Evolutionary conservation across 2,329 filamentous ascomycete genomes (phyloP).

Genomic region (Triangularia verruculosa): DNA sequence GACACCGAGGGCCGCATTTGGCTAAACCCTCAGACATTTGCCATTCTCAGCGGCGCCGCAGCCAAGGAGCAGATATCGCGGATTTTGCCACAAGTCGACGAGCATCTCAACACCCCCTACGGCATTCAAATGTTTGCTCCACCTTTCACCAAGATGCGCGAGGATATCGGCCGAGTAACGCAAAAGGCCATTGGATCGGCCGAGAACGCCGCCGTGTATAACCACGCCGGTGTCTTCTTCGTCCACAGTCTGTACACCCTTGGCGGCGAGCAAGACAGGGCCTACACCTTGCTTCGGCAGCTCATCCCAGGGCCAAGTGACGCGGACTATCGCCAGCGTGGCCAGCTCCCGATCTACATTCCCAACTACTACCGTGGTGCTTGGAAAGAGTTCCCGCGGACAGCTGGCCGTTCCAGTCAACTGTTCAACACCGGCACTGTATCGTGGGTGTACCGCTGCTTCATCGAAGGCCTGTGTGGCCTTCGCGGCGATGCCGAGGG

Average conservation of each 20-base stretch:
- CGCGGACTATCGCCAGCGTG: conserved; percentile 49
- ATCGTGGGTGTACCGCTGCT: conserved; percentile 54
- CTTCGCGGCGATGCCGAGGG: conserved; percentile 49
- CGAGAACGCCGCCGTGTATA: conserved; percentile 59
- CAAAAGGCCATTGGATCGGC: conserved; percentile 56
- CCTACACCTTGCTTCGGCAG: conserved; percentile 49
- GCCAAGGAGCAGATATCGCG: conserved; percentile 39
- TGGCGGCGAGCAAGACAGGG: conserved; percentile 45
- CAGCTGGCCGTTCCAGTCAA: conserved; percentile 54
- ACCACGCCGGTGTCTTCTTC: conserved; percentile 56
- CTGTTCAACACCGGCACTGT: conserved; percentile 59
- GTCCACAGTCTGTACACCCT: conserved; percentile 52
- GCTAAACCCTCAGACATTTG: conserved; percentile 57
- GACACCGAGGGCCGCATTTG: conserved; percentile 55
- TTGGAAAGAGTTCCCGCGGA: conserved; percentile 46
- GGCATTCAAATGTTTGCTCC: conserved; percentile 56
- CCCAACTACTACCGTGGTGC: conserved; percentile 58
- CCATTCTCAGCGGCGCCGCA: conserved; percentile 53
- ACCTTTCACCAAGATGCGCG: conserved; percentile 53
- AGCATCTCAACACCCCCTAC: conserved; percentile 51
- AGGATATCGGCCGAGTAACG: conserved; percentile 57
- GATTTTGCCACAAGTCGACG: conserved; percentile 49
- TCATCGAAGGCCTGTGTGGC: conserved; percentile 55
- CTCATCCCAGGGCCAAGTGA: conserved; percentile 53
- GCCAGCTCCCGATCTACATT: conserved; percentile 56